Percentiles rank a stretch among this genome's conserved stretches.
Conservation (phyloP, 192 early-diverging fungal genomes). For the Coemansia sp. region DNA sequence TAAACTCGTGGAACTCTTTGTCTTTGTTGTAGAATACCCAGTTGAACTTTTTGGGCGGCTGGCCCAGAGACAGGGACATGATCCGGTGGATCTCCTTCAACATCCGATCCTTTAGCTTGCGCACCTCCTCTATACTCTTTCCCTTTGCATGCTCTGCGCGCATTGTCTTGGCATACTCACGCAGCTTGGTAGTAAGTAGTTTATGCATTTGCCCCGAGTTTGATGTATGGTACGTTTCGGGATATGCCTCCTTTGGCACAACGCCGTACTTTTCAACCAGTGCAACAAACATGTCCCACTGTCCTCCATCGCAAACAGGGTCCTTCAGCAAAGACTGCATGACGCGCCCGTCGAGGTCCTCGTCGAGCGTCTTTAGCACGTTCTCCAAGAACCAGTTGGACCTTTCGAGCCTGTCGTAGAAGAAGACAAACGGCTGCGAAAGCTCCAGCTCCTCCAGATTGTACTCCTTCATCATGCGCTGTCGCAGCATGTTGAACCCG, state of each 20-base stretch:
- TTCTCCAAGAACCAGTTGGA: conserved; percentile 81
- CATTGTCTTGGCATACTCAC: conserved; percentile 68
- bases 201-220: conserved; percentile 62
- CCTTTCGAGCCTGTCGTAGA: conserved; percentile 82
- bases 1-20: conserved; percentile 63
- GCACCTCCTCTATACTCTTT: conserved; percentile 44
- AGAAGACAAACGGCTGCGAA: conserved; percentile 75
- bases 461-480: conserved; percentile 71
- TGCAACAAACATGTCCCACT: conserved; percentile 81
- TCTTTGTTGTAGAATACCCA: conserved; percentile 75
- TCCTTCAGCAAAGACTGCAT: conserved; percentile 69
- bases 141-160: conserved; percentile 58
- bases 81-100: conserved; percentile 72
- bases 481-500: conserved; percentile 72
- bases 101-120: conserved; percentile 60
- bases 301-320: conserved; percentile 74
- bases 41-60: conserved; percentile 68
- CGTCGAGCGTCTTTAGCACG: conserved; percentile 66
- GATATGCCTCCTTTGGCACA: conserved; percentile 68
- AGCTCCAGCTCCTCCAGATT: conserved; percentile 80
- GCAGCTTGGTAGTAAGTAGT: conserved; percentile 66
- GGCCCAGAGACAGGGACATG: conserved; percentile 70
- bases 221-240: conserved; percentile 69
- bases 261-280: conserved; percentile 77
- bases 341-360: conserved; percentile 66